A percentile compares a stretch with the other conserved stretches of the same genome.
Evolutionary conservation across 2,329 filamentous ascomycete species (phyloP).

Genomic region (Hypoxylon sp.): DNA sequence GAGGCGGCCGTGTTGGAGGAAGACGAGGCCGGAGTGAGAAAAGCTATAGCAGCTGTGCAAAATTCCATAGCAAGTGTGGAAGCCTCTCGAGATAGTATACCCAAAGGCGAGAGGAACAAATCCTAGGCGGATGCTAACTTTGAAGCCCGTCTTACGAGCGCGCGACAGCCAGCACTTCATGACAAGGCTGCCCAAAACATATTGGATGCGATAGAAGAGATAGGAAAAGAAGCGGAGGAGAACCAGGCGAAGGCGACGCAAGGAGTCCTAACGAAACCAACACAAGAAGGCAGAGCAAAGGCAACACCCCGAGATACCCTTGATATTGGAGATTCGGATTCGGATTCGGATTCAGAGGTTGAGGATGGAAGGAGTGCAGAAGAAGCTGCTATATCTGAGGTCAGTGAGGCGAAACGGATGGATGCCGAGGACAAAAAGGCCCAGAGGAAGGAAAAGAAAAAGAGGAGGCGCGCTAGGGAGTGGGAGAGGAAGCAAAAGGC

Average conservation of each 20-base stretch:
- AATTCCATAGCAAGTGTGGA: not conserved
- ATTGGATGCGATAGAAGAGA: not conserved
- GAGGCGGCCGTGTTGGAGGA: not conserved
- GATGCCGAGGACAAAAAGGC: slow-evolving; percentile 4
- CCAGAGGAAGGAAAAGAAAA: slow-evolving; percentile 21
- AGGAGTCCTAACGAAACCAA: too few species aligned
- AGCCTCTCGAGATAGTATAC: not conserved
- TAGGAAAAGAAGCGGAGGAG: too few species aligned
- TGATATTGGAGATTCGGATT: not conserved
- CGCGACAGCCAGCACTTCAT: not conserved
- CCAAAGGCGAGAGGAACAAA: not conserved
- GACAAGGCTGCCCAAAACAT: not conserved
- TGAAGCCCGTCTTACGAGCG: not conserved
- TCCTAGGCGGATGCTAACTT: not conserved
- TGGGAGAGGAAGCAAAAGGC: slow-evolving; percentile 20
- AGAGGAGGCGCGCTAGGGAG: slow-evolving; percentile 1
- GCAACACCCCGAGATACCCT: not conserved
- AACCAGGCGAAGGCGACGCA: too few species aligned
- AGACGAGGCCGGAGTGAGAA: not conserved
- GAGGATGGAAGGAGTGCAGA: not conserved
- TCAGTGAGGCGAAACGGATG: not conserved
- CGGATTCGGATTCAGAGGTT: not conserved
- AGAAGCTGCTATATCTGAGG: not conserved
- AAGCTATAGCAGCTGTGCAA: too few species aligned
- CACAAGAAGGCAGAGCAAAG: not conserved